These are phyloP conservation scores for Ceratocystis lukuohia DNA, from an alignment of 2,329 filamentous ascomycete genomes.

Conservation along the genomic window DNA sequence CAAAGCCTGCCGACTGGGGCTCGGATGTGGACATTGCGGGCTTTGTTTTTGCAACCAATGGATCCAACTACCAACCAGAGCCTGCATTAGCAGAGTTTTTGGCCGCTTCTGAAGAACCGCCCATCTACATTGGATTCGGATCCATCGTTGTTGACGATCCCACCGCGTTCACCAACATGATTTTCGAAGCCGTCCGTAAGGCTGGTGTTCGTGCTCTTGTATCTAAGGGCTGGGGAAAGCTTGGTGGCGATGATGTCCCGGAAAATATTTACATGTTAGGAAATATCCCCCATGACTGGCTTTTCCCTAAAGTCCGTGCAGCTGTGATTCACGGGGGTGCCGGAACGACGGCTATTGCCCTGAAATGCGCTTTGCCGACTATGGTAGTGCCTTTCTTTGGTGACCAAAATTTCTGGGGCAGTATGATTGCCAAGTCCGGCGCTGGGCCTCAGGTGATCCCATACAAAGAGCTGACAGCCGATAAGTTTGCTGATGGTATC, in stretches of 20 bases:
- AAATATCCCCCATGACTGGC: constrained; percentile 65
- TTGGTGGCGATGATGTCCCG: constrained; percentile 46
- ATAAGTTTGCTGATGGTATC: constrained; percentile 58
- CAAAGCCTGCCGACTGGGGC: constrained; percentile 56
- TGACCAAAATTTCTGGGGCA: constrained; percentile 67
- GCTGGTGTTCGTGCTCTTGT: constrained; percentile 58
- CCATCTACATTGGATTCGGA: constrained; percentile 64
- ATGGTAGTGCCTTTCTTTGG: constrained; percentile 72
- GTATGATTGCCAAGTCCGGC: constrained; percentile 49
- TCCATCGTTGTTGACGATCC: constrained; percentile 64
- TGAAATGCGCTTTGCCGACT: constrained; percentile 57
- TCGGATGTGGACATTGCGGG: constrained; percentile 59
- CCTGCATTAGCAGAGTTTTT: constrained; percentile 43
- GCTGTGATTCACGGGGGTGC: constrained; percentile 68
- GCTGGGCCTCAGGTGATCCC: constrained; percentile 55
- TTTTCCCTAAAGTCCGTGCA: constrained; percentile 53
- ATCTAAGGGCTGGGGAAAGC: constrained; percentile 62
- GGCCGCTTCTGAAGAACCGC: constrained; percentile 37
- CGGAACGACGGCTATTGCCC: constrained; percentile 59
- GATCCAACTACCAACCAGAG: constrained; percentile 47
- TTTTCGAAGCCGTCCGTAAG: constrained; percentile 52
- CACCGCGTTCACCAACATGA: constrained; percentile 53
- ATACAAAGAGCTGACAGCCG: constrained; percentile 51
- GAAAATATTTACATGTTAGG: constrained; percentile 59
- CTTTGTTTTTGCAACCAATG: constrained; percentile 63